These are phyloP conservation scores for Phytophthora cactorum DNA, from an alignment of 352 stramenopile genomes.

Conservation along the genomic window DNA sequence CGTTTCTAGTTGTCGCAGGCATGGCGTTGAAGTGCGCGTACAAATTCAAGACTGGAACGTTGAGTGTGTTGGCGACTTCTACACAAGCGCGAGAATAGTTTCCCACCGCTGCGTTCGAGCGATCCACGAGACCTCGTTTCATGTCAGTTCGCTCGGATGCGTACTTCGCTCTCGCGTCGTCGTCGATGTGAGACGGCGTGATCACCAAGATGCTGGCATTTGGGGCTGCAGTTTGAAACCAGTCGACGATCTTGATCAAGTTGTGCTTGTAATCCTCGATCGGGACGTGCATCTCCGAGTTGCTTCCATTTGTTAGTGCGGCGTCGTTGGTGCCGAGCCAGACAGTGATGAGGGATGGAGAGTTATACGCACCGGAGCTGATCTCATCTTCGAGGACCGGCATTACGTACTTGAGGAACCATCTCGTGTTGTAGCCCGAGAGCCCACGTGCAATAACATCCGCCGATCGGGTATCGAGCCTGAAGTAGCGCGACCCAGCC, in stretches of 20 bases:
- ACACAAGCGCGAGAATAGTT: constrained; percentile 49
- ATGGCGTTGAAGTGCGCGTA: constrained; percentile 48
- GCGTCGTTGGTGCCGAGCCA: constrained; percentile 23
- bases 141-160: constrained; percentile 15
- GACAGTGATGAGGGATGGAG: constrained; percentile 14
- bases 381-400: neutral
- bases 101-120: constrained; percentile 15
- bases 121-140: constrained; percentile 14
- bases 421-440: neutral
- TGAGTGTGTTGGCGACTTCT: constrained; percentile 26
- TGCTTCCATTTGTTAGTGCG: constrained; percentile 13
- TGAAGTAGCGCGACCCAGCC: neutral
- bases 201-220: constrained; percentile 45
- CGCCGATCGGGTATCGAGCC: neutral
- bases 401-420: neutral
- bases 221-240: constrained; percentile 9
- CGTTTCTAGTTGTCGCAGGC: constrained; percentile 27
- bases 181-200: constrained; percentile 47
- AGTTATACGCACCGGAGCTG: neutral
- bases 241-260: constrained; percentile 13
- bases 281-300: constrained; percentile 20
- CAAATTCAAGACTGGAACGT: constrained; percentile 43
- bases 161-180: constrained; percentile 14
- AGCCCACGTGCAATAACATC: neutral
- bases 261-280: constrained; percentile 20